Evolutionary conservation across 306 rosid genomes (phyloP), one percentile per base, ranked within the genome.

Genomic region (Vicia villosa): DNA sequence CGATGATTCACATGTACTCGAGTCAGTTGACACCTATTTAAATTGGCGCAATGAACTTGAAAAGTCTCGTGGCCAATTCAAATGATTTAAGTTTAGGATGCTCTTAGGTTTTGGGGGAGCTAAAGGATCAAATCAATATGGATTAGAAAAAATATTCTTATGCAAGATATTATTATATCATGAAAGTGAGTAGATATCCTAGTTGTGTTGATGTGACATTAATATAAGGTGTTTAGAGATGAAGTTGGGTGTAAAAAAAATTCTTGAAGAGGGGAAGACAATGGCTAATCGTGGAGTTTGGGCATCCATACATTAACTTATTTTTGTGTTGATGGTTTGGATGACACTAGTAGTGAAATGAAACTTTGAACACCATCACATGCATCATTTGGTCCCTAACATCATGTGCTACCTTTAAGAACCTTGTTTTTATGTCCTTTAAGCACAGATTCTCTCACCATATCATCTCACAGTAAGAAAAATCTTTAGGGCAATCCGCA

Each of bases 401-500:
- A 78, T 85, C 96, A 81, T 87, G 89, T 85, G 91, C 86, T 56
- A 56, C 19, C 63, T 72, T 49, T 43, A 40, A 34, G 63, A 78
- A 73, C 84, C 74, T 70, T 73, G 50, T 54, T 72, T 68, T 41
- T 63, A 69, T 64, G 12, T 54, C 74, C 66, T 77, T 78, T 50
- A 58, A 63, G 83, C 65, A 72, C 74, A 62, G 73, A 77, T 80
- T 77, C 87, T 74, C 74, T 75, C 83, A 75, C 75, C 80, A 72
- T 74, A 79, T 74, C 83, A 63, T 68, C 42, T 78, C 73, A 21
- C 66, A 8, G 70, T 42, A 30, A 54, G 57, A 76, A 64, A 81
- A 58, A 66, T 77, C 79, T 70, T 72, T 14, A 6, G 57, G 57
- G 70, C 75, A 72, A 78, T 78, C 82, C 30, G 77, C 79, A 49